Conservation (phyloP, 345 rosid genomes). For the Durio zibethinus region DNA sequence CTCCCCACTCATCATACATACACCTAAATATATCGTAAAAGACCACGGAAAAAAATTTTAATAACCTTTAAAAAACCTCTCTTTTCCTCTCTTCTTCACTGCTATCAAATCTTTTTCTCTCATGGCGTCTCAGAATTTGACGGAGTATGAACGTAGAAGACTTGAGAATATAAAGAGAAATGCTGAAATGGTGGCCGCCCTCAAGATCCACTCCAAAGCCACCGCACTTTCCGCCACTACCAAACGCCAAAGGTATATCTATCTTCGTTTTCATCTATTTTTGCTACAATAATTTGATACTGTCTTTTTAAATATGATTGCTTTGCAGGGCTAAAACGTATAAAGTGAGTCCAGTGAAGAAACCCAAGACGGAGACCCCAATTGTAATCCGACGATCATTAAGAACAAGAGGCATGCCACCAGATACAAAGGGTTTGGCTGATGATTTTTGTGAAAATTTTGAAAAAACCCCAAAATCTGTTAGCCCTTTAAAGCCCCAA, state of each 20-base stretch:
- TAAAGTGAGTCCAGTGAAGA: constrained; percentile 42
- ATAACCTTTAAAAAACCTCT: not conserved
- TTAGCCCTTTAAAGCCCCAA: constrained; percentile 10
- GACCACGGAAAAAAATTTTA: not conserved
- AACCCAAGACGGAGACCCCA: constrained; percentile 40
- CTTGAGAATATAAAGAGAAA: constrained; percentile 77
- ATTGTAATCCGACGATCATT: constrained; percentile 57
- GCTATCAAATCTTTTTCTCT: not conserved
- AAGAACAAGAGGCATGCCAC: constrained; percentile 63
- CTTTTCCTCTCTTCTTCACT: not conserved
- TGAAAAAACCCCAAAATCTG: constrained; percentile 1
- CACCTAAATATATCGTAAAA: too few relatives aligned
- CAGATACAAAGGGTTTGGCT: constrained; percentile 47
- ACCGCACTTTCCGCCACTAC: constrained; percentile 49
- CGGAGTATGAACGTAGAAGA: constrained; percentile 78
- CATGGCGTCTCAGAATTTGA: constrained; percentile 57
- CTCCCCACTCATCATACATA: too few relatives aligned
- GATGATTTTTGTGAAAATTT: constrained; percentile 22
- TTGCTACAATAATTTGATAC: not conserved
- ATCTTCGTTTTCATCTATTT: not conserved
- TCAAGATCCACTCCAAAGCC: constrained; percentile 53
- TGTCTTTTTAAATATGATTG: constrained; percentile 3
- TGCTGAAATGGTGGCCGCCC: constrained; percentile 71
- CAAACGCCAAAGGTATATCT: constrained; percentile 48
- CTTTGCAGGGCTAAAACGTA: constrained; percentile 41